Base-by-base conservation (phyloP, 83 land plant species). In the Thuja plicata region DNA sequence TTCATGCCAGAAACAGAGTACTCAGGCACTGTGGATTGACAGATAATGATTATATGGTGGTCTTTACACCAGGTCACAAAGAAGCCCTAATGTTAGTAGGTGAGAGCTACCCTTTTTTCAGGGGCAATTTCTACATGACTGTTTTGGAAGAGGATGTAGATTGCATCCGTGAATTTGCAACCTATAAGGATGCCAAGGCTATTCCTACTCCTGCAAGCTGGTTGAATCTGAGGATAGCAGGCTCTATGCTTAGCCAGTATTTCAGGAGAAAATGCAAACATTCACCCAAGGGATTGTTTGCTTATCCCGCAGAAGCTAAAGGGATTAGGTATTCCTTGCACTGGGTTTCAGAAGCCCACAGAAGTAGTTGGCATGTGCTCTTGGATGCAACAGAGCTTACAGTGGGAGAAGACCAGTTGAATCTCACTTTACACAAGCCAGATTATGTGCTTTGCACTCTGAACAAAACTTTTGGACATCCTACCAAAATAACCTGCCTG, bases 361-460 rank as follows among this genome's bases (percentile, higher is more conserved):
- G 95, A 86, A 94, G 93, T 30, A 88, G 92, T 24, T 94, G 95
- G 95, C 95, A 94, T 74, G 95, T 94, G n/a, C 87, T 94, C 16
- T 89, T 94, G 8, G 95, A 94, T 76, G 93, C 94, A 30, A 87
- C 95, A 0, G 92, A 79, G 3, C 70, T 92, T 43, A 89, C 84
- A 3, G 90, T 91, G 16, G 92, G 93, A 50, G 88, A 91, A 71
- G 91, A 94, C 27, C 71, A 90, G 87, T 91, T 94, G 81, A 93
- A 79, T 34, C 91, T 94, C 0, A 91, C 94, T 5, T 89, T 94
- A 11, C 95, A 94, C 77, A 89, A 91, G 88, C 95, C 95, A 45
- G 95, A 94, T 80, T 93, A 91, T 89, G 95, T 94, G 88, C 50
- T 94, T 45, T 92, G 94, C 48, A 89, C 92, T 0, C 91, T 94